Evolutionary conservation across 352 stramenopile genomes (phyloP).

Genomic region (Pythium brachiatum): DNA sequence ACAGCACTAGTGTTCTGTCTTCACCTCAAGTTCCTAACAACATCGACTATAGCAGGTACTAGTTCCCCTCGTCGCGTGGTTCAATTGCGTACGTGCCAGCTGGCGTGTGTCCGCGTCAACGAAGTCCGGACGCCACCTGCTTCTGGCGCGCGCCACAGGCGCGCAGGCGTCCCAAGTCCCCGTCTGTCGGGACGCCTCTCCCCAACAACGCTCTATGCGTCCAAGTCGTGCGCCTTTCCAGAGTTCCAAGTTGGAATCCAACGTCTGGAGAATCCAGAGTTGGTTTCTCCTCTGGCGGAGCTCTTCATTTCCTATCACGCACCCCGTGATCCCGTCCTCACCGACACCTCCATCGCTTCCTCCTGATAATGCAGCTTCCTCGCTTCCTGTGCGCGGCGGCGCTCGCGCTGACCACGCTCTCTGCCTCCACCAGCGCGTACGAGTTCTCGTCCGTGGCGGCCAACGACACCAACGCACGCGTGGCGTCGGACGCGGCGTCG

Average conservation of each 20-base stretch:
- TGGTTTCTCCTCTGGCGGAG: background rate
- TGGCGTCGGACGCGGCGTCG: background rate
- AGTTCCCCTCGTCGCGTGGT: background rate
- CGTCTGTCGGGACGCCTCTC: background rate
- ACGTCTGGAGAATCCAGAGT: background rate
- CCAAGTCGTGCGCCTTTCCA: background rate
- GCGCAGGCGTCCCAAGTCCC: background rate
- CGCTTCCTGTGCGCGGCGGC: slow-evolving; percentile 7
- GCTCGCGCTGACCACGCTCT: background rate
- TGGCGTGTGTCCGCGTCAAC: background rate
- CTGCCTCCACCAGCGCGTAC: slow-evolving; percentile 1
- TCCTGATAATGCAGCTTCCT: slow-evolving; percentile 20
- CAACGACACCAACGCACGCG: slow-evolving; percentile 11
- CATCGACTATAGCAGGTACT: background rate
- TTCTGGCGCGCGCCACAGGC: background rate
- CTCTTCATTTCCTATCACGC: slow-evolving; percentile 7
- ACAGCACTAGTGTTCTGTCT: background rate
- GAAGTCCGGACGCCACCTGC: background rate
- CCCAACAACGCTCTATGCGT: background rate
- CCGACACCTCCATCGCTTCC: background rate
- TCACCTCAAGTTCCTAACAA: background rate
- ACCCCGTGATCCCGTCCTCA: background rate
- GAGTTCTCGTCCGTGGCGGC: slow-evolving; percentile 16
- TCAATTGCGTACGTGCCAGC: background rate
- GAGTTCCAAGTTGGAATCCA: background rate